phyloP scores from a whole-genome alignment of 805 yeast species.

The Candida qinlingensis region DNA sequence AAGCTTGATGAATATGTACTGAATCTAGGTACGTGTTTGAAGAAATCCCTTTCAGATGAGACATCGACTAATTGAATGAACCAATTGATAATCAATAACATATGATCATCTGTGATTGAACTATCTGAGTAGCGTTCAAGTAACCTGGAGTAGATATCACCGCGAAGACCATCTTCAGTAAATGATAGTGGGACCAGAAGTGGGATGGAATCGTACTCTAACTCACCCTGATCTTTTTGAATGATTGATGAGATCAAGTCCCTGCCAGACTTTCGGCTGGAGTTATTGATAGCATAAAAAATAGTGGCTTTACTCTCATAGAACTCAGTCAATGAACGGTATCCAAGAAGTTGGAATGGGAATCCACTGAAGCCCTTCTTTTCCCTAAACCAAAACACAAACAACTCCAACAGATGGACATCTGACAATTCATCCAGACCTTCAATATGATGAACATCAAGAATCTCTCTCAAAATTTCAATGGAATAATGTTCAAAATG shows the following conservation, averaged over 20 bases:
- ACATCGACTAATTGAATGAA: constrained; percentile 37
- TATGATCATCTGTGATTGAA: constrained; percentile 18
- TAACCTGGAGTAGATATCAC: constrained; percentile 25
- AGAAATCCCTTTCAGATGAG: constrained; percentile 24
- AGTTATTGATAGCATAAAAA: constrained; percentile 34
- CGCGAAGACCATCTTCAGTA: constrained; percentile 33
- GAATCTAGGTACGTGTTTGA: constrained; percentile 11
- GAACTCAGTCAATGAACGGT: constrained; percentile 3
- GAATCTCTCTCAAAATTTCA: neutral
- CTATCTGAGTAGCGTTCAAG: constrained; percentile 14
- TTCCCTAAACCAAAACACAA: constrained; percentile 9
- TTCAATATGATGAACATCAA: neutral
- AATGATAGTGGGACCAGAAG: constrained; percentile 40
- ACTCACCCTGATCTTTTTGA: constrained; percentile 7
- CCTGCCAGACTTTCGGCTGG: constrained; percentile 10
- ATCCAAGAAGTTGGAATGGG: constrained; percentile 12
- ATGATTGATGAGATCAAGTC: neutral
- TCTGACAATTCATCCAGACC: constrained; percentile 4
- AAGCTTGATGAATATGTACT: neutral
- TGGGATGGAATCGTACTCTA: constrained; percentile 32
- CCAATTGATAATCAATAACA: constrained; percentile 30
- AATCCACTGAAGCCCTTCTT: constrained; percentile 4
- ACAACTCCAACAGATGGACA: constrained; percentile 11
- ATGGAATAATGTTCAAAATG: constrained; percentile 22
- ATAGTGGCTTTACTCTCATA: constrained; percentile 27